phyloP scores from a whole-genome alignment of 2,329 filamentous ascomycete genomes.

The Fusarium sp. region DNA sequence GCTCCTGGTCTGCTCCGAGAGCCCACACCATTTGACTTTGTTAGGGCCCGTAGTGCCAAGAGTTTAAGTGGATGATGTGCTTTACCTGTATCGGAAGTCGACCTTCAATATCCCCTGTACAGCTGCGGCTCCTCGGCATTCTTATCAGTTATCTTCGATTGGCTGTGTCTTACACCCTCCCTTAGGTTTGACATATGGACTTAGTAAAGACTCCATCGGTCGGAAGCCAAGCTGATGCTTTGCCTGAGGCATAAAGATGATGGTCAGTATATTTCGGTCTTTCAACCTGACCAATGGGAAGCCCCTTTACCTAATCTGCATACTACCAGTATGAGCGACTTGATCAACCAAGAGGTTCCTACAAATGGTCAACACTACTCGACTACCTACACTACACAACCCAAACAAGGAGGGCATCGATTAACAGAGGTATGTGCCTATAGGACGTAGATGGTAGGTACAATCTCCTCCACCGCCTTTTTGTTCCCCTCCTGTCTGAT shows the following conservation, averaged over 20 bases:
- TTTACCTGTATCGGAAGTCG: slow-evolving; percentile 39
- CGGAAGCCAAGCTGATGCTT: neutral
- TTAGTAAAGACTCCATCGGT: neutral
- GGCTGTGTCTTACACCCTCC: slow-evolving; percentile 17
- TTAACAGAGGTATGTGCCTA: neutral
- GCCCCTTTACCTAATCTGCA: neutral
- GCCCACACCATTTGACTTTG: neutral
- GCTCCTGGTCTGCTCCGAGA: neutral
- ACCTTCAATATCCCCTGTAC: slow-evolving; percentile 23
- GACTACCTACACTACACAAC: neutral
- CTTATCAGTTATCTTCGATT: slow-evolving; percentile 33
- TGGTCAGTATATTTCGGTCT: neutral
- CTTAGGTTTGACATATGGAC: slow-evolving; percentile 12
- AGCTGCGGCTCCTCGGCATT: slow-evolving; percentile 33
- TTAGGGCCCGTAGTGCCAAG: slow-evolving; percentile 16
- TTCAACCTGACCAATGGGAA: slow-evolving; percentile 11
- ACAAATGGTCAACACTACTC: slow-evolving; percentile 21
- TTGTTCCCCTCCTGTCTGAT: slow-evolving; percentile 9
- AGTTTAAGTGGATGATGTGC: slow-evolving; percentile 20
- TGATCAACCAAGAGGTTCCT: slow-evolving; percentile 7
- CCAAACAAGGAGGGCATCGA: slow-evolving; percentile 1
- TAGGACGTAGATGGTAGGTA: neutral
- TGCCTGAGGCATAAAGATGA: slow-evolving; percentile 25
- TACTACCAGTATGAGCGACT: too few species aligned
- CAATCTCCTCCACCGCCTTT: slow-evolving; percentile 34